Base-by-base conservation (phyloP, 495 filamentous ascomycete species). In the Viridothelium virens region DNA sequence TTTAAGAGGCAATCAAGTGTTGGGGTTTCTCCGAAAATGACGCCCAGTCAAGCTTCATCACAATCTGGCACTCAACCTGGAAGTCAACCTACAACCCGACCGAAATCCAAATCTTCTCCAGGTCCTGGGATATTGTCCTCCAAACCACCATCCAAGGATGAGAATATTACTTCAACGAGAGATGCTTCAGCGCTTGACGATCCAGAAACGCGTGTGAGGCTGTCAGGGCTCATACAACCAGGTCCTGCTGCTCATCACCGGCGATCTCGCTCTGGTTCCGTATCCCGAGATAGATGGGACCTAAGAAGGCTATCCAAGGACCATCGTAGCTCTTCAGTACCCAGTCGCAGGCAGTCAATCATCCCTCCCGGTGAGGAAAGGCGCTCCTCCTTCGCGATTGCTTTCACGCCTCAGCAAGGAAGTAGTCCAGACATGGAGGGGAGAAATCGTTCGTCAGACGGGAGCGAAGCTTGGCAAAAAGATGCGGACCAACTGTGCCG, bases 111-210 rank as follows among this genome's bases (percentile, higher is more conserved):
- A 59, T 59, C 53, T 36, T 6, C 7, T 10, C 25, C 53, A 3
- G 31, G 36, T 14, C 36, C n/a, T 59, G n/a, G 5, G 53, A 36
- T 59, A 33, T 3, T 9, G 6, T 36, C 36, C 3, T 18, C 11
- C 10, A 59, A 59, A 36, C 53, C 53, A 2, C 11, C 48, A 5
- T 14, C 7, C 6, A 9, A 59, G 33, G 31, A 59, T 59, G 53
- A 14, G 31, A 59, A 59, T 59, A 7, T 59, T 36, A 59, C 53
- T 7, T 59, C 53, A 6, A 59, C 53, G 7, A 33, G 53, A 36
- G 53, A 59, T 36, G 53, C 53, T 59, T 18, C 53, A 36, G n/a
- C 31, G 7, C 53, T 59, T 33, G 53, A 59, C 36, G 53, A 59
- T 36, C 53, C 53, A 7, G 53, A 59, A 36, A 36, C 53, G 14